These are phyloP conservation scores for Fragilaria radians DNA, from an alignment of 108 stramenopile species.

Conservation along the genomic window DNA sequence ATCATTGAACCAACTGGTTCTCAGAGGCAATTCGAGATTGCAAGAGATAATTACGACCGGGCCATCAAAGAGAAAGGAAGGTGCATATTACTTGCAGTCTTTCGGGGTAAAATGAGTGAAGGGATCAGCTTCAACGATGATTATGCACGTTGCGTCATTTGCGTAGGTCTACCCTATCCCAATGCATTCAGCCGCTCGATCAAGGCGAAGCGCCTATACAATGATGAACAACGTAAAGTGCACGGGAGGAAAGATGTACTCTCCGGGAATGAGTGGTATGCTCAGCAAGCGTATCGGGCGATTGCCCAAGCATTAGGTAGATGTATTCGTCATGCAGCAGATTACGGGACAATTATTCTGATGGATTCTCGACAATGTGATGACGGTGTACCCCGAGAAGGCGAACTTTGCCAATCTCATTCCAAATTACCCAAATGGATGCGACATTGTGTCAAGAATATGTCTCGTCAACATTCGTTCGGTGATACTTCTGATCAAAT, in stretches of 20 bases:
- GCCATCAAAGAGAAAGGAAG: slow-evolving; percentile 35
- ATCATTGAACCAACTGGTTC: slow-evolving; percentile 59
- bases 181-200: slow-evolving; percentile 33
- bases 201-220: slow-evolving; percentile 69
- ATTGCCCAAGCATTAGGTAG: slow-evolving; percentile 86
- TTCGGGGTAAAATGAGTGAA: slow-evolving; percentile 80
- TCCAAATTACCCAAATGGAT: slow-evolving; percentile 76
- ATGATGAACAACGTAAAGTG: slow-evolving; percentile 63
- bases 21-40: slow-evolving; percentile 58
- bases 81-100: slow-evolving; percentile 81
- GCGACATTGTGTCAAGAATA: slow-evolving; percentile 47
- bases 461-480: slow-evolving; percentile 23
- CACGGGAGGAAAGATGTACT: slow-evolving; percentile 45
- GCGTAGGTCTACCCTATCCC: slow-evolving; percentile 71
- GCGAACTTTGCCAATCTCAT: slow-evolving; percentile 38
- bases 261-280: slow-evolving; percentile 82
- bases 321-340: slow-evolving; percentile 82
- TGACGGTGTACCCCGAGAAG: slow-evolving; percentile 48
- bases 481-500: slow-evolving; percentile 16
- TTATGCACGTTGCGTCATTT: slow-evolving; percentile 71
- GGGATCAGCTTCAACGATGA: slow-evolving; percentile 84
- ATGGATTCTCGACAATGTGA: slow-evolving; percentile 79
- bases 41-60: slow-evolving; percentile 39
- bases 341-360: slow-evolving; percentile 83
- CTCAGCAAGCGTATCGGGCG: slow-evolving; percentile 86